Conservation (phyloP, 176 grass and related monocot species). For the Cymbopogon citratus region DNA sequence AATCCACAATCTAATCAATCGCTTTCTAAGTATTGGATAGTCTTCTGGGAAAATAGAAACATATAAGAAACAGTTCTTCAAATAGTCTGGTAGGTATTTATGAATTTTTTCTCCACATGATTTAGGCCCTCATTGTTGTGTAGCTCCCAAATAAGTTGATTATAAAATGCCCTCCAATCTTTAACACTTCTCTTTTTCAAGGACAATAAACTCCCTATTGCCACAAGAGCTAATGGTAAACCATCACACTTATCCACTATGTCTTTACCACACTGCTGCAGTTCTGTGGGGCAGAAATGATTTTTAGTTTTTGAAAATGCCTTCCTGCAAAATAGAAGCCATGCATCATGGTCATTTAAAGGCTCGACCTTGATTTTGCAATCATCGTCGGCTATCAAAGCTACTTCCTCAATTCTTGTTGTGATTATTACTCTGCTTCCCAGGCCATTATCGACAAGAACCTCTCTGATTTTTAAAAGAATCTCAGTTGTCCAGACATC, state of each 20-base stretch:
- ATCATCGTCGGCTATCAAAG: conserved; percentile 22
- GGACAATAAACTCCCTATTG: conserved; percentile 32
- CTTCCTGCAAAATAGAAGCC: conserved; percentile 36
- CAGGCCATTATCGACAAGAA: background rate
- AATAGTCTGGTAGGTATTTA: conserved; percentile 30
- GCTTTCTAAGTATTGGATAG: conserved; percentile 13
- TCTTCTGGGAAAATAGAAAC: conserved; percentile 56
- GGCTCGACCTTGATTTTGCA: conserved; percentile 20
- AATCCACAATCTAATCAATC: conserved; percentile 42
- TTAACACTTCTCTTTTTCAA: background rate
- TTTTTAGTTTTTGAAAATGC: conserved; percentile 24
- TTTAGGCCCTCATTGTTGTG: conserved; percentile 31
- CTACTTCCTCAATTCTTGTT: conserved; percentile 25
- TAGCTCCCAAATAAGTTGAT: conserved; percentile 42
- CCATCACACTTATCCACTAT: conserved; percentile 45
- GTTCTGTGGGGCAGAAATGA: conserved; percentile 11
- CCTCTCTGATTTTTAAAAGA: background rate
- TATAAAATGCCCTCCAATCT: conserved; percentile 29
- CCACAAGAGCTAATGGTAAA: conserved; percentile 47
- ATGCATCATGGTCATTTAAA: conserved; percentile 15
- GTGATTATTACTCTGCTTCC: conserved; percentile 42
- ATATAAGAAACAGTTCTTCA: conserved; percentile 60
- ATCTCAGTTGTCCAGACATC: conserved; percentile 25
- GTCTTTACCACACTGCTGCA: background rate
- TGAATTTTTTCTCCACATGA: conserved; percentile 26